phyloP scores from a whole-genome alignment of 176 grass and related monocot genomes.

The Secale cereale region DNA sequence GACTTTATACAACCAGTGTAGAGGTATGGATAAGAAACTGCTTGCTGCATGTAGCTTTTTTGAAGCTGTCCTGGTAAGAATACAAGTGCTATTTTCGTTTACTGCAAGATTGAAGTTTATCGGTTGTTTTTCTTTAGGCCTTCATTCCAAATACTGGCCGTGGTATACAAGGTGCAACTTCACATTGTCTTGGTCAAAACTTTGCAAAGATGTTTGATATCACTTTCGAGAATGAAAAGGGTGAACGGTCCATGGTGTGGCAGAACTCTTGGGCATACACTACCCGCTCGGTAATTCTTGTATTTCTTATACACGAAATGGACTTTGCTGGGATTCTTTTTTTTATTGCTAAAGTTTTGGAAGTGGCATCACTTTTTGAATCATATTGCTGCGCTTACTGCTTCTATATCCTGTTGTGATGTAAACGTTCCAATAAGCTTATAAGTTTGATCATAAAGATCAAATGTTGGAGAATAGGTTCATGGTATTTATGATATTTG shows the following conservation, averaged over 20 bases:
- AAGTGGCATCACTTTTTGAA: neutral
- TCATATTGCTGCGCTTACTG: neutral
- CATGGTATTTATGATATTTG: neutral
- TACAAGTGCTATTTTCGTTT: conserved; percentile 10
- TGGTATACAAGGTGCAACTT: conserved; percentile 95
- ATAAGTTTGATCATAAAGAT: neutral
- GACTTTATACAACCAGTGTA: conserved; percentile 90
- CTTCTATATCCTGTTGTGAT: neutral
- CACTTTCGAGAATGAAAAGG: conserved; percentile 94
- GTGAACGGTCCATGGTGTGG: conserved; percentile 88
- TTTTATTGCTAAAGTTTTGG: neutral
- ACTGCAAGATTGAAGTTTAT: neutral
- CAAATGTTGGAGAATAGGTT: neutral
- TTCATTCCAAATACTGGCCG: conserved; percentile 85
- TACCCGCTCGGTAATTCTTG: conserved; percentile 82
- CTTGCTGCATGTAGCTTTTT: neutral
- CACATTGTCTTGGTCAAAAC: conserved; percentile 96
- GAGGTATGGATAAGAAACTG: conserved; percentile 54
- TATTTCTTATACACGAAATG: conserved; percentile 9
- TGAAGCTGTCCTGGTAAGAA: neutral
- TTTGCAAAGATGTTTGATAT: conserved; percentile 98
- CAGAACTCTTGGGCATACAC: conserved; percentile 99
- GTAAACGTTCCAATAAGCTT: neutral
- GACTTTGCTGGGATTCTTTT: neutral
- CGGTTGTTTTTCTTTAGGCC: conserved; percentile 43